These are phyloP conservation scores for Paramyrothecium roridum DNA, from an alignment of 2,329 filamentous ascomycete genomes.

Conservation along the genomic window DNA sequence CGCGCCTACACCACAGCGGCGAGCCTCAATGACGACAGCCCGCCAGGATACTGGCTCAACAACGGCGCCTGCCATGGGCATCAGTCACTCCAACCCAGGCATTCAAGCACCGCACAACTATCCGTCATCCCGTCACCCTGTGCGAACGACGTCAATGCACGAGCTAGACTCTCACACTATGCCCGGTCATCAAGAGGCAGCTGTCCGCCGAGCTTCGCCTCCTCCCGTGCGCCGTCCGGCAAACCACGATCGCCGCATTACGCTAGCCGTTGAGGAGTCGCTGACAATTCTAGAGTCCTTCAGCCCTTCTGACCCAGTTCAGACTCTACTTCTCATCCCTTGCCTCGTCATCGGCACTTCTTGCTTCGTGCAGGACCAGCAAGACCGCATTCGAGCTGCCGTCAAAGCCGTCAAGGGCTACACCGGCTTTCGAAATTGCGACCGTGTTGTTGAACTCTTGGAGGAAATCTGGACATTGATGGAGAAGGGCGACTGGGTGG, in stretches of 20 bases:
- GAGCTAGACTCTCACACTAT: slow-evolving; percentile 25
- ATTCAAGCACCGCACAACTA: slow-evolving; percentile 22
- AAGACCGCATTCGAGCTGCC: slow-evolving; percentile 47
- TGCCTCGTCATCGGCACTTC: slow-evolving; percentile 60
- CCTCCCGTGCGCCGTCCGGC: slow-evolving; percentile 43
- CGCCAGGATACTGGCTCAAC: slow-evolving; percentile 19
- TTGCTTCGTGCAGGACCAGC: slow-evolving; percentile 50
- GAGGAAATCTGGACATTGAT: slow-evolving; percentile 59
- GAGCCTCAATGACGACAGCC: slow-evolving; percentile 28
- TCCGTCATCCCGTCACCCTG: slow-evolving; percentile 30
- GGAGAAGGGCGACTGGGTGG: slow-evolving; percentile 53
- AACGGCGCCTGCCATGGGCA: slow-evolving; percentile 12
- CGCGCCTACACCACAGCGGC: slow-evolving; percentile 18
- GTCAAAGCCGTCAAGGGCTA: slow-evolving; percentile 52
- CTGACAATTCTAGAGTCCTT: slow-evolving; percentile 53
- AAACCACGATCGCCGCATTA: slow-evolving; percentile 49
- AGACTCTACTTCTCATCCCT: slow-evolving; percentile 58
- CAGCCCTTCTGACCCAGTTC: slow-evolving; percentile 53
- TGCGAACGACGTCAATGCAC: slow-evolving; percentile 37
- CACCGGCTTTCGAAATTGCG: slow-evolving; percentile 57
- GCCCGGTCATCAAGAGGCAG: slow-evolving; percentile 13
- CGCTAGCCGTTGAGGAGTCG: slow-evolving; percentile 53
- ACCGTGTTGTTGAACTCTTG: slow-evolving; percentile 50
- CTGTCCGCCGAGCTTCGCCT: slow-evolving; percentile 32
- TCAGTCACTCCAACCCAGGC: slow-evolving; percentile 6